These are phyloP conservation scores for Combretum micranthum DNA, from an alignment of 345 rosid species.

Conservation along the genomic window DNA sequence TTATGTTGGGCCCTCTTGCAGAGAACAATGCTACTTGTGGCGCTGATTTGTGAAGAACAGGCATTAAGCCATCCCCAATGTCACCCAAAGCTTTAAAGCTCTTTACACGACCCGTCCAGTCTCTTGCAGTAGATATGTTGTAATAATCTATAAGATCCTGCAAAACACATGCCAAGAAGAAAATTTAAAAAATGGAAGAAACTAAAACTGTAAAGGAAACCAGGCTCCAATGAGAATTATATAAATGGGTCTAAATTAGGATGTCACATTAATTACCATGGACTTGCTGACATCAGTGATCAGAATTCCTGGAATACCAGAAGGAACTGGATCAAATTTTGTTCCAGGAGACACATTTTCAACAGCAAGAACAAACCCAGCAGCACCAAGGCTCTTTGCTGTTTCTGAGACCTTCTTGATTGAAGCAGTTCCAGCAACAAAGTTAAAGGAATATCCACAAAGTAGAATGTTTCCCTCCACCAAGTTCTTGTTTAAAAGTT, in stretches of 20 bases:
- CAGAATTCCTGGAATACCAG: slow-evolving; percentile 78
- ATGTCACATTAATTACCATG: slow-evolving; percentile 48
- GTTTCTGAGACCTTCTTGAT: slow-evolving; percentile 92
- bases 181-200: neutral
- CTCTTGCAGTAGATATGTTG: slow-evolving; percentile 83
- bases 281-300: slow-evolving; percentile 76
- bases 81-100: slow-evolving; percentile 79
- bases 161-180: slow-evolving; percentile 5
- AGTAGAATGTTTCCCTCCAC: slow-evolving; percentile 91
- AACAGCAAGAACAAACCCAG: slow-evolving; percentile 97
- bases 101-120: slow-evolving; percentile 94
- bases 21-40: slow-evolving; percentile 96
- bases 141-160: slow-evolving; percentile 95
- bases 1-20: slow-evolving; percentile 93
- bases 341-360: slow-evolving; percentile 94
- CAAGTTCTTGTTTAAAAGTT: slow-evolving; percentile 72
- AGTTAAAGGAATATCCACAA: slow-evolving; percentile 99
- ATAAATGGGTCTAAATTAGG: too few species aligned
- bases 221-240: neutral
- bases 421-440: slow-evolving; percentile 89
- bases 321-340: slow-evolving; percentile 93
- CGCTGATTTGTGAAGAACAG: slow-evolving; percentile 93
- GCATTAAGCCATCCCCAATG: slow-evolving; percentile 91
- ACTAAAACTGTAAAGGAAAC: neutral
- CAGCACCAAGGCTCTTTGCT: slow-evolving; percentile 88